Evolutionary conservation across 2,329 filamentous ascomycete genomes (phyloP), one percentile per base, ranked within the genome.

Genomic region (Ceratocystis albifundus): DNA sequence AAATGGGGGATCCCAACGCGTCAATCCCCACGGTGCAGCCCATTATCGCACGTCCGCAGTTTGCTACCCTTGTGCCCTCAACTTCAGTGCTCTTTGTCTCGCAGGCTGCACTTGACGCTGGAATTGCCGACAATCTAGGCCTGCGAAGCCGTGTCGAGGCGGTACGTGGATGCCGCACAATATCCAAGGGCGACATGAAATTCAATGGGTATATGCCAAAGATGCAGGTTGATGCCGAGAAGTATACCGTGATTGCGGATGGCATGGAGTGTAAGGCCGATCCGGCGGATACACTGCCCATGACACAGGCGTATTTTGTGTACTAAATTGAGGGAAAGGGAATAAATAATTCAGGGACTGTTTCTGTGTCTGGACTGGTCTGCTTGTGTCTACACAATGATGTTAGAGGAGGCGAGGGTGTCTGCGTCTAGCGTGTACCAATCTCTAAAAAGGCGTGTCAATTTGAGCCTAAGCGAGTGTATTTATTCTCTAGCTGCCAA

Each of bases 161-260:
- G 2, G 90, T 96, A 62, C 86, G 81, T 73, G 83, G 83, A 66
- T 96, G 91, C 75, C 81, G 92, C 68, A 82, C 75, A 41, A 82
- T 96, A 57, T 80, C 86, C 55, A 96, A 96, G 81, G 80, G 77
- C 71, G 89, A 96, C 75, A 96, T 96, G 91, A 91, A 90, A 73
- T 92, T 85, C 75, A 96, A 96, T 75, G 85, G 90, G 72, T 76
- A 77, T 65, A 90, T 85, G 84, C 93, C 93, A 15, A 84, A 81
- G 77, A 96, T 97, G 89, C 85, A 80, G 71, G 92, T 97, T 68
- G 92, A 97, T 75, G 89, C 93, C 4, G 93, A 97, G 80, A 86
- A 83, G 72, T 97, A 96, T 77, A 83, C 80, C 17, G 92, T 96
- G 30, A 86, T 93, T 77, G 92, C 92, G 1, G 90, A 96, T 76